Evolutionary conservation across 495 filamentous ascomycete genomes (phyloP), one percentile per base, ranked within the genome.

Genomic region (Xylaria telfairii): DNA sequence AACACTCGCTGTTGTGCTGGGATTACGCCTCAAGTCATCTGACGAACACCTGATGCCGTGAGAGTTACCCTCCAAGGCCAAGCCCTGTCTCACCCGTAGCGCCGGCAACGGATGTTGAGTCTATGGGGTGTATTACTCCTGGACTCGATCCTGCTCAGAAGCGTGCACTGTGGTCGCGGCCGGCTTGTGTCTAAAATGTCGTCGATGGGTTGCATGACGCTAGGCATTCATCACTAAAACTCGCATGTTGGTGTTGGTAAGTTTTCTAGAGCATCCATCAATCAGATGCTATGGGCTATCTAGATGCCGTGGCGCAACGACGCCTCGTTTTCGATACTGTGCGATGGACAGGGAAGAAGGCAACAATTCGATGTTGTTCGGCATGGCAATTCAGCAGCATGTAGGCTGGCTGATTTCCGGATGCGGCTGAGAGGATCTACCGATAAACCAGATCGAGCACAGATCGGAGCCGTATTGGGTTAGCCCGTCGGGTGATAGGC

Each of bases 21-120:
- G 39, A 59, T 59, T 17, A 32, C 12, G 34, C 37, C 21, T 13
- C 46, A 12, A n/a, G 30, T 62, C 42, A 62, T 62, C 65, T 59
- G 41, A 54, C 37, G 37, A 57, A 21, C 51, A 17, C 49, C 51
- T 67, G 26, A 66, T 42, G 64, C n/a, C 17, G 47, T 54, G 34
- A 32, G 46, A 54, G 47, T 66, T 66, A 13, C 54, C n/a, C n/a
- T 10, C 21, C 21, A 28, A 34, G 21, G 53, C 24, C 54, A 13
- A 60, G 32, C 17, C 34, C 56, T 8, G 54, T 24, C 54, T 44
- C 42, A 49, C 57, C 51, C 37, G 8, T 17, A 56, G 49, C 30
- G 46, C 63, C 61, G 61, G 24, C 24, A 44, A 21, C 24, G 26
- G 39, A 44, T 24, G 39, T 19, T 12, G 60, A 63, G 47, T 42